A percentile compares a stretch with the other conserved stretches of the same genome.
Conservation (phyloP, 352 stramenopile genomes). For the Pythium scleroteichum region DNA sequence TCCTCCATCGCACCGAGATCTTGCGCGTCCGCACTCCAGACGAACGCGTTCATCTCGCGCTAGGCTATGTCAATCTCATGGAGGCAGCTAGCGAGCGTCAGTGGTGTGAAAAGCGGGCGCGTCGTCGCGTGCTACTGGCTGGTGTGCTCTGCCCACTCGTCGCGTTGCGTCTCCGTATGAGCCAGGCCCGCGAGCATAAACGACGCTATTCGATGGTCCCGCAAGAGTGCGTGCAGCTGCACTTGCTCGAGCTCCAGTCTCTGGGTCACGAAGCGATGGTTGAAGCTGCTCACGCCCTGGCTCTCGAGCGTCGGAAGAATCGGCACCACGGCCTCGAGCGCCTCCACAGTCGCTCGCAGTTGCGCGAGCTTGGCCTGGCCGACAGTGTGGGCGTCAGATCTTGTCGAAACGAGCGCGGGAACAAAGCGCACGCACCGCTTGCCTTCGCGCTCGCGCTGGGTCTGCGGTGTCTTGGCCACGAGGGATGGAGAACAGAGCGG, state of each 20-base stretch:
- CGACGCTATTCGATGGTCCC: not conserved
- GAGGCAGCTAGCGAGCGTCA: slow-evolving; percentile 1
- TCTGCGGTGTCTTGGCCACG: too few species aligned
- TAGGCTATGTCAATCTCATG: slow-evolving; percentile 1
- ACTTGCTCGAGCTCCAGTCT: not conserved
- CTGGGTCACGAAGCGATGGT: not conserved
- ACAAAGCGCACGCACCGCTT: not conserved
- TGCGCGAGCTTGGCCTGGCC: too few species aligned
- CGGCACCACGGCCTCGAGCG: slow-evolving; percentile 3
- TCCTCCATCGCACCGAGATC: slow-evolving; percentile 1
- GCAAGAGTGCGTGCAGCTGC: slow-evolving; percentile 2
- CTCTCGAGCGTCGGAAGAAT: not conserved
- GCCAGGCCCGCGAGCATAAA: not conserved
- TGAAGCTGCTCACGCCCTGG: not conserved
- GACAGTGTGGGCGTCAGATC: too few species aligned
- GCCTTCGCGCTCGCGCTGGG: too few species aligned
- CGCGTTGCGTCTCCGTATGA: too few species aligned
- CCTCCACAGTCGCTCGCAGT: too few species aligned
- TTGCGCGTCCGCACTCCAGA: slow-evolving; percentile 2
- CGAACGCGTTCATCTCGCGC: slow-evolving; percentile 6
- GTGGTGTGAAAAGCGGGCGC: not conserved
- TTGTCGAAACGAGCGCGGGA: too few species aligned
- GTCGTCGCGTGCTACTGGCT: not conserved
- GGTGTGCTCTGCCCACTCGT: slow-evolving; percentile 2
- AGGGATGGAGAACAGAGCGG: too few species aligned